Conservation (phyloP, 768 basidiomycete species). For the Mycena epipterygia region DNA sequence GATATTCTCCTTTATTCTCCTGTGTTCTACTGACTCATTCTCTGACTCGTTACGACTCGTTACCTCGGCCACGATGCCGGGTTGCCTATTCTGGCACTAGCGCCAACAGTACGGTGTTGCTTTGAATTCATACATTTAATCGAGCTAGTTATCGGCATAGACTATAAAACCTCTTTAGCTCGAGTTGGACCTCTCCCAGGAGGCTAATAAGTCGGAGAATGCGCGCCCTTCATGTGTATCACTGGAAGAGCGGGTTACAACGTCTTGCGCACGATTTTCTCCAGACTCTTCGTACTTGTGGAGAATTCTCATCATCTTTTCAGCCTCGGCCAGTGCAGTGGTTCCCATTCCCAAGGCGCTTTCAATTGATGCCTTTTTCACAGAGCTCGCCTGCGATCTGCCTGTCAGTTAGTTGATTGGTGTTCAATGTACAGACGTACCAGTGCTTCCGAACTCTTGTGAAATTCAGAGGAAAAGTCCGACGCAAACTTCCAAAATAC, state of each 20-base stretch:
- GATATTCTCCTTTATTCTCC: too few relatives aligned
- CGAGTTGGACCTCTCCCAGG: background rate
- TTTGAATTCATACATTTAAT: too few relatives aligned
- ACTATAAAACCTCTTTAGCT: too few relatives aligned
- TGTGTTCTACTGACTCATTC: too few relatives aligned
- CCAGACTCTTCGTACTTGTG: background rate
- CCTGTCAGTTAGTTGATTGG: background rate
- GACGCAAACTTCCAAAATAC: background rate
- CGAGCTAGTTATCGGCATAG: too few relatives aligned
- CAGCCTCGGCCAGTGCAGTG: background rate
- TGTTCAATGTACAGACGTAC: background rate
- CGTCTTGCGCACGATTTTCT: background rate
- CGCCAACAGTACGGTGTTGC: too few relatives aligned
- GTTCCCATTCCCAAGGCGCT: background rate
- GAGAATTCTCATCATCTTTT: conserved; percentile 9
- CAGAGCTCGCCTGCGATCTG: background rate
- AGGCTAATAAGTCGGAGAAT: background rate
- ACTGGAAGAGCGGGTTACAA: background rate
- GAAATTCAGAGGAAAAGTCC: background rate
- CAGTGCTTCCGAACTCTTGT: background rate
- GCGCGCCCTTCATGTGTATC: background rate
- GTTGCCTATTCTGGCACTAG: too few relatives aligned
- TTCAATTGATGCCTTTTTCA: conserved; percentile 10
- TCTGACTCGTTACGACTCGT: too few relatives aligned
- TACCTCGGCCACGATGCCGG: too few relatives aligned